Evolutionary conservation across 306 rosid genomes (phyloP).

Genomic region (Boehmeria nivea): DNA sequence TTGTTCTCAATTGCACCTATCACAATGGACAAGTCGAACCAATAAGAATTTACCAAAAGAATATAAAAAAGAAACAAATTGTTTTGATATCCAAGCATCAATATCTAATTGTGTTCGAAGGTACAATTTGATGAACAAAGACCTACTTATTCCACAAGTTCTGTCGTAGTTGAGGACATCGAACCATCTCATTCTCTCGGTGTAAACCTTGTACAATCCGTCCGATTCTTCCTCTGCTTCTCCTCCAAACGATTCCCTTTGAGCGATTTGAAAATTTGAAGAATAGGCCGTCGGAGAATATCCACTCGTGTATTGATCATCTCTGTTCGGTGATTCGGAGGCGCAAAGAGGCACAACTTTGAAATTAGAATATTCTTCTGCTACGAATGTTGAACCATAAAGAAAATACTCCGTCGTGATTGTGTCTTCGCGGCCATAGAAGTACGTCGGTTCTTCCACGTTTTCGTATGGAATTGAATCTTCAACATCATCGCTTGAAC

Average conservation of each 20-base stretch:
- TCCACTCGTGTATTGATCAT: not conserved
- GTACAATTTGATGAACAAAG: not conserved
- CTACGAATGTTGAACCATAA: not conserved
- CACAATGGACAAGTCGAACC: conserved; percentile 4
- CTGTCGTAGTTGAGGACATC: conserved; percentile 15
- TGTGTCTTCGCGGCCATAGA: not conserved
- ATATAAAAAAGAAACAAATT: too few relatives aligned
- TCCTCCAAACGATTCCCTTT: not conserved
- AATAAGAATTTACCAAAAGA: not conserved
- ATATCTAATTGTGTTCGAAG: not conserved
- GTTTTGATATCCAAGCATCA: not conserved
- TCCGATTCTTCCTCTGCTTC: not conserved
- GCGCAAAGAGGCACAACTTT: not conserved
- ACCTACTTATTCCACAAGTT: conserved; percentile 18
- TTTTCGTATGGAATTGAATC: not conserved
- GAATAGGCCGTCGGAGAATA: not conserved
- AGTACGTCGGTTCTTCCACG: not conserved
- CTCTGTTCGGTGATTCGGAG: not conserved
- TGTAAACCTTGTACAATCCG: conserved; percentile 4
- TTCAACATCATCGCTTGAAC: not conserved
- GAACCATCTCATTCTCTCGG: conserved; percentile 19
- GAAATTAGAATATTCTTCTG: not conserved
- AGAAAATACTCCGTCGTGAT: not conserved
- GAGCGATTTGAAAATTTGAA: not conserved
- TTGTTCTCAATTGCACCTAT: conserved; percentile 12